phyloP scores from a whole-genome alignment of 441 rosid genomes.

The Corymbia citriodora region DNA sequence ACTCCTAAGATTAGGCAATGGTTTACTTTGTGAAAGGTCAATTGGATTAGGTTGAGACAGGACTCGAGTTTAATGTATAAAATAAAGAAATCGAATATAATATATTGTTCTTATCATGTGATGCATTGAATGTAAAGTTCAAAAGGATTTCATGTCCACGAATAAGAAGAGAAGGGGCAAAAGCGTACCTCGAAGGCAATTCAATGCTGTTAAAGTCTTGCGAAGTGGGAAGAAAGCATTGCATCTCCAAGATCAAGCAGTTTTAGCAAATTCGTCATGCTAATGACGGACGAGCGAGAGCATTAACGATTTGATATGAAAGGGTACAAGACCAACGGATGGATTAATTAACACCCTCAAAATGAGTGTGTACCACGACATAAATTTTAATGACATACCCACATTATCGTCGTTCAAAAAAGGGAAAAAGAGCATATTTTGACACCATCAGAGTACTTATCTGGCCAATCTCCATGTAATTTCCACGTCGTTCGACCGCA shows the following conservation, averaged over 20 bases:
- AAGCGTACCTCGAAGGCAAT: background rate
- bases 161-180: background rate
- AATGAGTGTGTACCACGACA: background rate
- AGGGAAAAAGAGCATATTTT: background rate
- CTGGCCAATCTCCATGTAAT: background rate
- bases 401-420: background rate
- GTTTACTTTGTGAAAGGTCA: background rate
- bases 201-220: background rate
- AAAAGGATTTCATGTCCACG: fast-evolving
- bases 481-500: background rate
- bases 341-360: background rate
- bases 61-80: background rate
- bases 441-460: background rate
- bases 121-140: fast-evolving
- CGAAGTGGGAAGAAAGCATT: background rate
- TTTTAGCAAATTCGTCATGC: background rate
- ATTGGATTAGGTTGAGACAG: background rate
- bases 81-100: background rate
- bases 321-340: background rate
- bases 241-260: background rate
- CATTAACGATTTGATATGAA: background rate
- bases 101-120: background rate
- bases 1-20: background rate
- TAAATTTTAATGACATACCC: background rate
- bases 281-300: fast-evolving